Evolutionary conservation across 768 basidiomycete genomes (phyloP).

Genomic region (Mycena floridula): DNA sequence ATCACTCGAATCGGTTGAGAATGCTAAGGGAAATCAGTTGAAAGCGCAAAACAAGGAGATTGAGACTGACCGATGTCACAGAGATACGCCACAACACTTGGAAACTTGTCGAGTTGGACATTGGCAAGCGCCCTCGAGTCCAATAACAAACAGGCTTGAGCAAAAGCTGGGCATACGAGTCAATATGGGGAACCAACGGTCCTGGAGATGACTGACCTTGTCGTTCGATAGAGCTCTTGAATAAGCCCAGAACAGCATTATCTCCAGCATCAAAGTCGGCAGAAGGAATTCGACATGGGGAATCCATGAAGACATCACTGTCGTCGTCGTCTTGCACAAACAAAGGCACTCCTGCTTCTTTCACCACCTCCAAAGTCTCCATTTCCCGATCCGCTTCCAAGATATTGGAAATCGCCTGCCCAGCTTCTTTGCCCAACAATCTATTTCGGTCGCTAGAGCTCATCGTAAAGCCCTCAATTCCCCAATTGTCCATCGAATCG

Average conservation of each 20-base stretch:
- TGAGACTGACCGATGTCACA: slow-evolving; percentile 32
- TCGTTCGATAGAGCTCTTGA: slow-evolving; percentile 24
- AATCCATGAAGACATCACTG: slow-evolving; percentile 3
- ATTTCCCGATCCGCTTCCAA: slow-evolving; percentile 33
- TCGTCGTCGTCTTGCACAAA: slow-evolving; percentile 9
- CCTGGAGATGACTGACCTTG: slow-evolving; percentile 24
- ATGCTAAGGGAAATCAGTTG: slow-evolving; percentile 21
- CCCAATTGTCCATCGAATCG: slow-evolving; percentile 29
- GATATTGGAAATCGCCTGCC: slow-evolving; percentile 38
- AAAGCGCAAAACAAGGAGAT: too few species aligned
- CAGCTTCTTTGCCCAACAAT: slow-evolving; percentile 33
- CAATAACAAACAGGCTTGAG: slow-evolving; percentile 32
- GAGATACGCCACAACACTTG: slow-evolving; percentile 31
- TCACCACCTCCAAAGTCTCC: not conserved
- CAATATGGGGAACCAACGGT: slow-evolving; percentile 1
- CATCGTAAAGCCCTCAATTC: slow-evolving; percentile 14
- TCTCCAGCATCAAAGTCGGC: slow-evolving; percentile 5
- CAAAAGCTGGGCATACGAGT: slow-evolving; percentile 28
- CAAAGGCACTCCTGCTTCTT: slow-evolving; percentile 2
- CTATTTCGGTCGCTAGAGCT: slow-evolving; percentile 25
- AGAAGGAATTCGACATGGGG: not conserved
- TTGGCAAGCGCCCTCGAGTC: slow-evolving; percentile 32
- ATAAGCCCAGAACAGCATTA: slow-evolving; percentile 18
- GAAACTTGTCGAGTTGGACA: slow-evolving; percentile 22
- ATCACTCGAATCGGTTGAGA: slow-evolving; percentile 15